phyloP scores from a whole-genome alignment of 441 rosid genomes.

The Corymbia calophylla region DNA sequence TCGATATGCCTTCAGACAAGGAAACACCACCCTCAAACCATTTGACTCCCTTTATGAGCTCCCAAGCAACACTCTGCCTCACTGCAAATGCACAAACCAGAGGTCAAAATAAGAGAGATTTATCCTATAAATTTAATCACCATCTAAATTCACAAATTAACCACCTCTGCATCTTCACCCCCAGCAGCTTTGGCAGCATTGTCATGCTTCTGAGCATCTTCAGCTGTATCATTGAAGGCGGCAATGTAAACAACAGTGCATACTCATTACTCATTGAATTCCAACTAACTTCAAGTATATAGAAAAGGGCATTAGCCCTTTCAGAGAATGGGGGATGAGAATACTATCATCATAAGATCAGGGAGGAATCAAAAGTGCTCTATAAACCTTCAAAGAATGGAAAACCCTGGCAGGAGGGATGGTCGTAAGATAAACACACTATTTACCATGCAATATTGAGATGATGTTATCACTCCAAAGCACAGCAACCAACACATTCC shows the following conservation, averaged over 20 bases:
- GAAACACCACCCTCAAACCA: background rate
- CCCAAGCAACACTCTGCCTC: background rate
- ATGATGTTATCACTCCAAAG: background rate
- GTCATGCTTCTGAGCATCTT: slow-evolving; percentile 28
- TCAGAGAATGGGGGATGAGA: background rate
- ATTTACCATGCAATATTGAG: background rate
- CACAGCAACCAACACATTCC: background rate
- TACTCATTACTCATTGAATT: background rate
- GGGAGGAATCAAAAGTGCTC: background rate
- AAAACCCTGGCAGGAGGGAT: background rate
- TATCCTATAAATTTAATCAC: too few species aligned
- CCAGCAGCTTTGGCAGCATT: slow-evolving; percentile 22
- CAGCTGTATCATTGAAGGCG: slow-evolving; percentile 2
- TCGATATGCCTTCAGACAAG: background rate
- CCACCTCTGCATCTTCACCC: slow-evolving; percentile 25
- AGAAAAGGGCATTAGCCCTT: background rate
- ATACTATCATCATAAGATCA: background rate
- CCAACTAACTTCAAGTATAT: background rate
- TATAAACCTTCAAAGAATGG: background rate
- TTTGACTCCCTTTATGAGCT: background rate
- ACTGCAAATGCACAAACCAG: background rate
- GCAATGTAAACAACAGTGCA: background rate
- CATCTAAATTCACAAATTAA: background rate
- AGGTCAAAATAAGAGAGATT: background rate
- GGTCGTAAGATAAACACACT: background rate